Base-by-base conservation (phyloP, 768 basidiomycete species). In the Saitozyma sp. region DNA sequence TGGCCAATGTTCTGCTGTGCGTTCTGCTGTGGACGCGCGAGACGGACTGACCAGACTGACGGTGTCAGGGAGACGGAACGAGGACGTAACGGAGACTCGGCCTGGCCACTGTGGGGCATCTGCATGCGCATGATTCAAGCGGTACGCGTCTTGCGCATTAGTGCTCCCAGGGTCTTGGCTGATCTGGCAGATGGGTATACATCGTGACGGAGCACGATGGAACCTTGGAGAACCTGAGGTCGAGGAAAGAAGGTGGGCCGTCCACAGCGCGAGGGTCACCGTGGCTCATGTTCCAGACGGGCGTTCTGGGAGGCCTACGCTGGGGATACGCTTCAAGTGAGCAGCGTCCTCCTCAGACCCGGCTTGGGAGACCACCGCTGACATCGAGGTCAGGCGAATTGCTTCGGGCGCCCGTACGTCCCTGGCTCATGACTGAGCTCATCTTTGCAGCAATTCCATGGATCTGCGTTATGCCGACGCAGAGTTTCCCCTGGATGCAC, bases 81-180 rank as follows among this genome's bases (percentile, higher is more conserved):
- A 56, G 70, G 70, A 16, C 50, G 67, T 46, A 55, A 71, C 46
- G 70, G 70, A 8, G 68, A 72, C 43, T 60, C 61, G 8, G 60
- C 69, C 52, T 71, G 69, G 69, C 69, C 69, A 14, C 43, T 71
- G 11, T 71, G 69, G 69, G 66, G 69, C 29, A 20, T 71, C 2
- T 56, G 64, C 6, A 63, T 65, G 66, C n/a, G 64, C 0, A 67
- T 71, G 10, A 59, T 59, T 14, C 63, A 67, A 19, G 63, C 66
- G 9, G 54, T 68, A 43, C 11, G 45, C 45, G 29, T 29, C 29
- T 29, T 29, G 29, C 29, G 29, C 29, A 2, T 29, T 29, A 2
- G 29, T 6, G 45, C 2, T 46, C 45, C 45, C n/a, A 13, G 45
- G n/a, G 11, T 2, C 2, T 17, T 11, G n/a, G 45, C 45, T 46